A percentile compares a stretch with the other conserved stretches of the same genome.
Conservation (phyloP, 2,329 filamentous ascomycete species). For the Trichoderma breve region DNA sequence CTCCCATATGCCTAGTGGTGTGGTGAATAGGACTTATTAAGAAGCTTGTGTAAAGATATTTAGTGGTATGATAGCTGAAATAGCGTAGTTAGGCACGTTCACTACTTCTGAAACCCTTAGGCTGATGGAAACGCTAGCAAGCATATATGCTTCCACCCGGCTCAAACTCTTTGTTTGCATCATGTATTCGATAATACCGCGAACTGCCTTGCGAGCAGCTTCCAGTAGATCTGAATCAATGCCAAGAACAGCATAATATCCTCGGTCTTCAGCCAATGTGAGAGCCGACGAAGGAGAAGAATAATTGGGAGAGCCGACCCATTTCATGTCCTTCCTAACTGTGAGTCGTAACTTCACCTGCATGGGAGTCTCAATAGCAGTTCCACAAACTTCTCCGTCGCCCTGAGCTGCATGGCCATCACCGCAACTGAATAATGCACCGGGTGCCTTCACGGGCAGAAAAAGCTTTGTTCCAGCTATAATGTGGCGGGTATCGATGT, state of each 20-base stretch:
- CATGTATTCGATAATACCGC: constrained; percentile 1
- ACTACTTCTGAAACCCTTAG: constrained; percentile 5
- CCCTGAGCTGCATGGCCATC: constrained; percentile 9
- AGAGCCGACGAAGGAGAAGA: background rate
- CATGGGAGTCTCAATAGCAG: constrained; percentile 14
- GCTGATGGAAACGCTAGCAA: background rate
- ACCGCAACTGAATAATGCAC: constrained; percentile 3
- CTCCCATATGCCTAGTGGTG: background rate
- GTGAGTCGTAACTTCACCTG: constrained; percentile 1
- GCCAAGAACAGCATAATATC: constrained; percentile 8
- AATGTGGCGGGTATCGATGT: constrained; percentile 7
- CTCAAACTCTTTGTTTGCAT: background rate
- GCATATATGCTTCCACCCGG: constrained; percentile 1
- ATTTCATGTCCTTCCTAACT: background rate
- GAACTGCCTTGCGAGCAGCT: background rate
- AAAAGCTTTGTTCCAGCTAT: background rate
- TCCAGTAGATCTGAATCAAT: background rate
- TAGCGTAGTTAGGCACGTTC: background rate
- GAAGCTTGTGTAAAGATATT: background rate
- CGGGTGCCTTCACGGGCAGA: background rate
- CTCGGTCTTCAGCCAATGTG: background rate
- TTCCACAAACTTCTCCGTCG: constrained; percentile 7
- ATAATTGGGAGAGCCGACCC: constrained; percentile 8
- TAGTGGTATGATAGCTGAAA: background rate
- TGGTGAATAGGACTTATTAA: background rate